Evolutionary conservation across 2,329 filamentous ascomycete species (phyloP), one percentile per base, ranked within the genome.

Genomic region (Zymoseptoria ardabiliae): DNA sequence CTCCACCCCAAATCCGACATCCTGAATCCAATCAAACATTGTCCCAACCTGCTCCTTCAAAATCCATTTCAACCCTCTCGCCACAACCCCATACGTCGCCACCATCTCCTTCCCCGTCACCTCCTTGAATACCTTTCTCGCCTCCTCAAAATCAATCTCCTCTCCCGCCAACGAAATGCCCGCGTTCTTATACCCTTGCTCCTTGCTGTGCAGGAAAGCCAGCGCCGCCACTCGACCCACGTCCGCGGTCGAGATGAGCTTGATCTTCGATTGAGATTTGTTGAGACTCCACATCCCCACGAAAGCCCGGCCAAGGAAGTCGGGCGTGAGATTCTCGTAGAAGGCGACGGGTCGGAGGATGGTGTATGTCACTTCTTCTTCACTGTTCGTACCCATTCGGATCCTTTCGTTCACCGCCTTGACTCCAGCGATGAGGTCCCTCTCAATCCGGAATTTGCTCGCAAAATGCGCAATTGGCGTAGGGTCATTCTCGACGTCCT

Each of bases 391-490:
- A n/a, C n/a, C n/a, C 52, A 19, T 49, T 23, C 20, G 30, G 2
- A 9, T 74, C 74, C 5, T 75, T 73, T 3, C 72, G 71, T 8
- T 75, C 67, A 1, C 74, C 1, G 74, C 74, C 19, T 72, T 73
- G 4, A 74, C 63, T 28, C 73, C 72, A 19, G 78, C 73, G 20
- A 81, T 73, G n/a, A 89, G 77, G 63, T 88, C 77, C 56, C 80
- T 73, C 72, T 89, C 86, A 65, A 88, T 84, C 10, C 79, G 71
- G 65, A 83, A 78, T 69, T 89, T 89, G 65, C 58, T 63, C 59
- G 78, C 77, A 70, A 89, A 89, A 70, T 89, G 85, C 0, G 83
- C 82, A 53, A 88, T 77, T 0, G 76, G 68, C 0, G 85, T 87
- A 0, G 78, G 74, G 61, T 79, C 79, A 4, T 78, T 77, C 66